Evolutionary conservation across 1,139 yeast genomes (phyloP), one percentile per base, ranked within the genome.

Genomic region (Protomyces gravidus): DNA sequence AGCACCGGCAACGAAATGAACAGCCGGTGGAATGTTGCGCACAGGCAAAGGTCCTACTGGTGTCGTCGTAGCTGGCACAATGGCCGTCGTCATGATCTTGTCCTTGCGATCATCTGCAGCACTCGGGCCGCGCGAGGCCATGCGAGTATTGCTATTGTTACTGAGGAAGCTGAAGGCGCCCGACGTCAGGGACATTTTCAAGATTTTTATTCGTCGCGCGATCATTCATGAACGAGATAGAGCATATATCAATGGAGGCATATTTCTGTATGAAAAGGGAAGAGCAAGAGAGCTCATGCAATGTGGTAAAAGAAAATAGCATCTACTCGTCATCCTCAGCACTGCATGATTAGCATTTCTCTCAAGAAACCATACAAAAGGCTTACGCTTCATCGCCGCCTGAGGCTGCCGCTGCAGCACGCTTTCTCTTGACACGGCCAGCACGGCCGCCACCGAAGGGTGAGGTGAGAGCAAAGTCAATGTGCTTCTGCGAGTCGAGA

Each of bases 391-490:
- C 67, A 23, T 36, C 42, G 42, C 42, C 42, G 21, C 42, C 42
- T 4, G 42, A 36, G 50, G 46, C 47, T 26, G 58, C 58, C 5
- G 75, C 74, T 77, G 82, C 84, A 76, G 80, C 84, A 77, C 86
- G 84, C 82, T 83, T 90, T 88, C 98, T 89, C 86, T 94, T 94
- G 75, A 89, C 96, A 85, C 98, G 94, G 79, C 99, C 99, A 72
- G 98, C 94, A 83, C 98, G 92, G 73, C 97, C 98, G 82, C 98
- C 98, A 78, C 98, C 98, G 89, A 88, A 92, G 79, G 99, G 98
- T 70, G 98, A 92, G 78, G 88, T 89, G 77, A 90, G 86, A 73
- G 98, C 95, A 73, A 92, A 92, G 85, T 92, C 98, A 80, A 92
- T 89, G 89, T 94, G 98, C 88, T 92, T 92, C 82, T 92, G 98